Percentiles rank a stretch among this genome's conserved stretches.
Evolutionary conservation across 1,284 basidiomycete species (phyloP).

Genomic region (Cryptococcus sp.): DNA sequence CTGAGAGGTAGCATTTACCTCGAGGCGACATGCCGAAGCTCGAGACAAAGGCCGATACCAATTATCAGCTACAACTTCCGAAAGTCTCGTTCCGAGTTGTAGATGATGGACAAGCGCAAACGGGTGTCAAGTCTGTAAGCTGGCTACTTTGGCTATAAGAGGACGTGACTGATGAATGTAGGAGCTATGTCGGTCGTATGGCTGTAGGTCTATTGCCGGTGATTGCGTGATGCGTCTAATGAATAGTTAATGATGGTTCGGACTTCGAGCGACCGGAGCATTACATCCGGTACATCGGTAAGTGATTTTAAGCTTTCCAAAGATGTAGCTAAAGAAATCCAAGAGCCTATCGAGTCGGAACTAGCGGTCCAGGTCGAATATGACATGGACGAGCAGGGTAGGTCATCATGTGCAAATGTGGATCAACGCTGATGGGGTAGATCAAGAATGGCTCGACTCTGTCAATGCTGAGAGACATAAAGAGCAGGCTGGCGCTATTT

Average conservation of each 20-base stretch:
- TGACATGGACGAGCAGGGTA: conserved; percentile 99
- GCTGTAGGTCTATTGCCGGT: conserved; percentile 26
- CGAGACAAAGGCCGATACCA: conserved; percentile 23
- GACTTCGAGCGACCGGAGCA: conserved; percentile 73
- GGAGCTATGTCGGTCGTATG: conserved; percentile 42
- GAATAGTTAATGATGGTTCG: conserved; percentile 70
- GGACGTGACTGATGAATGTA: conserved; percentile 11
- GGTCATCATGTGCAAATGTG: conserved; percentile 9
- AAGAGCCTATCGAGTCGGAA: conserved; percentile 90
- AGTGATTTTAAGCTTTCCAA: conserved; percentile 18
- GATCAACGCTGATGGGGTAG: conserved; percentile 49
- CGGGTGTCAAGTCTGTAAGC: conserved; percentile 41
- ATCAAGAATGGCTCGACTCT: conserved; percentile 90
- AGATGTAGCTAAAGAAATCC: conserved; percentile 4
- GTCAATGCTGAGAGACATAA: conserved; percentile 79
- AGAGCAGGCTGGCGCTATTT: conserved; percentile 67
- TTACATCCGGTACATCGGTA: conserved; percentile 86
- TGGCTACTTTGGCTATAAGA: not conserved
- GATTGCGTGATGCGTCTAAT: not conserved
- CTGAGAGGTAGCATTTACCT: too few species aligned
- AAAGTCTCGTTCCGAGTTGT: conserved; percentile 44
- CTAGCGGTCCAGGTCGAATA: conserved; percentile 93
- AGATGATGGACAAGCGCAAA: conserved; percentile 35
- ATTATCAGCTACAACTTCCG: conserved; percentile 31
- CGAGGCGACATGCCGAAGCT: conserved; percentile 6